Evolutionary conservation across 2,329 filamentous ascomycete genomes (phyloP).

Genomic region (Botrytis elliptica): DNA sequence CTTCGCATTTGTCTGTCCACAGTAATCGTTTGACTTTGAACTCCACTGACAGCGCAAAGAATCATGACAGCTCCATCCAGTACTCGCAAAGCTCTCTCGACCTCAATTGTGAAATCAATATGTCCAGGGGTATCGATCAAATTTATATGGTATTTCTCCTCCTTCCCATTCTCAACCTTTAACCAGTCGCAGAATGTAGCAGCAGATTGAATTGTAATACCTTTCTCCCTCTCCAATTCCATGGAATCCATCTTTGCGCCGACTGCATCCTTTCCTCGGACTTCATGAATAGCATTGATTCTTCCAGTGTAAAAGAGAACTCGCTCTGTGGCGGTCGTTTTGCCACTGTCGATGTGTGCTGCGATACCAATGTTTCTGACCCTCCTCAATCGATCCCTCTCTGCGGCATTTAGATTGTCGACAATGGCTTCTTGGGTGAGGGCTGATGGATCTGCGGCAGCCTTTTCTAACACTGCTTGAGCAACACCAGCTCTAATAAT

Average conservation of each 20-base stretch:
- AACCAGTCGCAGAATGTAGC: slow-evolving; percentile 98
- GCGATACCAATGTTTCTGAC: slow-evolving; percentile 98
- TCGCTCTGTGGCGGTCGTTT: slow-evolving; percentile 94
- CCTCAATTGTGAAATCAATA: slow-evolving; percentile 99
- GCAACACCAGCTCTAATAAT: slow-evolving; percentile 32
- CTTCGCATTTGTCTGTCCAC: slow-evolving; percentile 98
- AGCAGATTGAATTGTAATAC: slow-evolving; percentile 97
- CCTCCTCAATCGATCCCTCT: slow-evolving; percentile 72
- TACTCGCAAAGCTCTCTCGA: slow-evolving; percentile 90
- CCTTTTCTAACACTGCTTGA: slow-evolving; percentile 39
- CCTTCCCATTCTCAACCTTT: slow-evolving; percentile 78
- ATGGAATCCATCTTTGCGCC: slow-evolving; percentile 99
- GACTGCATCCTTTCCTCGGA: slow-evolving; percentile 88
- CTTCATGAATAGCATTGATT: slow-evolving; percentile 96
- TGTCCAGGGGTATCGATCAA: slow-evolving; percentile 98
- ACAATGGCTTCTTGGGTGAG: slow-evolving; percentile 36
- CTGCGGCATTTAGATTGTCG: slow-evolving; percentile 53
- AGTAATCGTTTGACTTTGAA: slow-evolving; percentile 97
- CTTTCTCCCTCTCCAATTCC: slow-evolving; percentile 97
- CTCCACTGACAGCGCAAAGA: slow-evolving; percentile 92
- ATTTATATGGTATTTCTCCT: slow-evolving; percentile 95
- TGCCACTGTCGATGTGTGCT: slow-evolving; percentile 97
- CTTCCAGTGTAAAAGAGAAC: slow-evolving; percentile 97
- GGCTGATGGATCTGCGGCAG: slow-evolving; percentile 32
- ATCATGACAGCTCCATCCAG: slow-evolving; percentile 98